These are phyloP conservation scores for Eucalyptus cloeziana DNA, from an alignment of 345 rosid species.

Conservation along the genomic window DNA sequence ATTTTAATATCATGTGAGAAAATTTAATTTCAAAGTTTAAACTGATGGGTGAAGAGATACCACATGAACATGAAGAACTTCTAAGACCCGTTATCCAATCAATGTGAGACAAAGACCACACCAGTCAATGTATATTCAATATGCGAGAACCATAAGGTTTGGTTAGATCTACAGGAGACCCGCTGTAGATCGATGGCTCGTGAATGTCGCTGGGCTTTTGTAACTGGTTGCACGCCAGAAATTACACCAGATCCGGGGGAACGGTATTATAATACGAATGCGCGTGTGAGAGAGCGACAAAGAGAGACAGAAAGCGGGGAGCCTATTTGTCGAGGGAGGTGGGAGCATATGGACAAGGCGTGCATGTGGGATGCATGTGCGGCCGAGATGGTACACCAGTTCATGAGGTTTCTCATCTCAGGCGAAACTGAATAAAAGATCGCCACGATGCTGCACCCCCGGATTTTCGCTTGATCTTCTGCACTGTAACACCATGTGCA, in stretches of 20 bases:
- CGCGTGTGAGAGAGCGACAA: background rate
- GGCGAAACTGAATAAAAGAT: background rate
- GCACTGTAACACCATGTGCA: background rate
- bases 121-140: background rate
- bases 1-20: too few species aligned
- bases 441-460: background rate
- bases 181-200: background rate
- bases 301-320: background rate
- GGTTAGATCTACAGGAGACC: background rate
- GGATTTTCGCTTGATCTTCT: background rate
- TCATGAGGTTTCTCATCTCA: background rate
- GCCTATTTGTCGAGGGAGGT: background rate
- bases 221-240: background rate
- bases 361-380: background rate
- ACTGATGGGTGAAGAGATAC: accelerated
- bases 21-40: too few species aligned
- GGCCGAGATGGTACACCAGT: background rate
- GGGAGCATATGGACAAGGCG: background rate
- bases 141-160: background rate
- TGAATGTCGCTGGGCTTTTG: background rate
- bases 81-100: too few species aligned
- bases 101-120: too few species aligned
- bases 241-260: background rate
- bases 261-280: background rate
- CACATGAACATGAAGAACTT: too few species aligned